Evolutionary conservation across 805 yeast species (phyloP).

Genomic region (Kluyveromyces aestuarii): DNA sequence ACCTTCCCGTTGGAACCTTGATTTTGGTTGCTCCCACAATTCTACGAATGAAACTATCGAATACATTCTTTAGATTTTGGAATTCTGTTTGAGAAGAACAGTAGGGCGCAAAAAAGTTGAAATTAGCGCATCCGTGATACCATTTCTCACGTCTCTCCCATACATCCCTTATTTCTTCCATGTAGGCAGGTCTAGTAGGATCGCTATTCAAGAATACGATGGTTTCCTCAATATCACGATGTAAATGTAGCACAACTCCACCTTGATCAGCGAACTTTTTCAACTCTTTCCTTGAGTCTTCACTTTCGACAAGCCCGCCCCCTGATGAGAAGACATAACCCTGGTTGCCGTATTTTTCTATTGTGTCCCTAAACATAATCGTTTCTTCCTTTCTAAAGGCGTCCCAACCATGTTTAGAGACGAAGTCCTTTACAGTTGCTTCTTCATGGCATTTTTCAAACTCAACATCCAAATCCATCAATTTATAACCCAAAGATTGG

Average conservation of each 20-base stretch:
- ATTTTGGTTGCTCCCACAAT: slow-evolving; percentile 47
- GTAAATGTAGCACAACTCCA: slow-evolving; percentile 84
- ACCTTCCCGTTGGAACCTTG: slow-evolving; percentile 32
- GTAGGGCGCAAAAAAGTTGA: slow-evolving; percentile 67
- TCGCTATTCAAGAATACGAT: slow-evolving; percentile 67
- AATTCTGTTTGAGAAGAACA: slow-evolving; percentile 50
- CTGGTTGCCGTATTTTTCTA: slow-evolving; percentile 28
- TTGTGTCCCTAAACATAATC: slow-evolving; percentile 41
- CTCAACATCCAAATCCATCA: slow-evolving; percentile 67
- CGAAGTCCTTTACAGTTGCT: slow-evolving; percentile 48
- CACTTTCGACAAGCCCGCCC: slow-evolving; percentile 87
- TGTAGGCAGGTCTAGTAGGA: slow-evolving; percentile 79
- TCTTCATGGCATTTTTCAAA: slow-evolving; percentile 44
- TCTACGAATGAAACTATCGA: slow-evolving; percentile 46
- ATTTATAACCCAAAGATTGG: slow-evolving; percentile 50
- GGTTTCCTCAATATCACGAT: slow-evolving; percentile 77
- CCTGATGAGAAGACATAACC: slow-evolving; percentile 85
- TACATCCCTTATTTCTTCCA: slow-evolving; percentile 69
- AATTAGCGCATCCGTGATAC: slow-evolving; percentile 76
- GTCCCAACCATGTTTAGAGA: slow-evolving; percentile 76
- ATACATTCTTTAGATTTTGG: slow-evolving; percentile 45
- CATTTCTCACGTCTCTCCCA: slow-evolving; percentile 75
- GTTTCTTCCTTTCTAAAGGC: slow-evolving; percentile 65
- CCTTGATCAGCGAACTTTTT: slow-evolving; percentile 44
- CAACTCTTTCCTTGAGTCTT: slow-evolving; percentile 55